phyloP scores from a whole-genome alignment of 2,329 filamentous ascomycete genomes.

The Lachnum nothofagi region DNA sequence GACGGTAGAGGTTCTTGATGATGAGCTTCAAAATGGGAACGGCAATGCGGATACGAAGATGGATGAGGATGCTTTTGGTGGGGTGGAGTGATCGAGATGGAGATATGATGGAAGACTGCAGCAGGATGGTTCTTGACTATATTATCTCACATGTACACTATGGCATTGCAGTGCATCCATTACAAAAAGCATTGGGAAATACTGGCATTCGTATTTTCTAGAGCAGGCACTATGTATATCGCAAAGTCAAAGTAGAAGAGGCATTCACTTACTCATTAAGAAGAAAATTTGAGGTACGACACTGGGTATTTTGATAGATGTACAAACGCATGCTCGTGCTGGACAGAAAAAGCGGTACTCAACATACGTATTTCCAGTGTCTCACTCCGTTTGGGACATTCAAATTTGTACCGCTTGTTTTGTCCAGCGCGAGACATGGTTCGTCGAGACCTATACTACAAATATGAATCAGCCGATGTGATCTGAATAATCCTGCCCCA shows the following conservation, averaged over 20 bases:
- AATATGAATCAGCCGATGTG: background rate
- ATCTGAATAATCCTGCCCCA: background rate
- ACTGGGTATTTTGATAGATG: no score
- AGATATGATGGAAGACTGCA: background rate
- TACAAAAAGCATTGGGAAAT: no score
- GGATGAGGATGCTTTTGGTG: background rate
- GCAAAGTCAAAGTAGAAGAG: no score
- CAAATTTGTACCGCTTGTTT: no score
- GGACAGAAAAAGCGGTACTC: no score
- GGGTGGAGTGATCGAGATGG: background rate
- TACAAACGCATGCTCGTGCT: background rate
- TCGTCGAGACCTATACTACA: background rate
- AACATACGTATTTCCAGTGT: no score
- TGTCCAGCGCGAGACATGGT: background rate
- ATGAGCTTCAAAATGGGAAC: background rate
- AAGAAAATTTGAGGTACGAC: no score
- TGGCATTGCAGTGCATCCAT: no score
- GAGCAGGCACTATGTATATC: no score
- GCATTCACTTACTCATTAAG: no score
- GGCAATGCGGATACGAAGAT: background rate
- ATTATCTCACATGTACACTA: background rate
- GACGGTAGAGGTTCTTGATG: constrained; percentile 1
- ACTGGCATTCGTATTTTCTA: no score
- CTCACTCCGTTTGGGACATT: no score
- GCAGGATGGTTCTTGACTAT: background rate